These are phyloP conservation scores for Cordyceps cateniannulata DNA, from an alignment of 2,329 filamentous ascomycete species.

Conservation along the genomic window DNA sequence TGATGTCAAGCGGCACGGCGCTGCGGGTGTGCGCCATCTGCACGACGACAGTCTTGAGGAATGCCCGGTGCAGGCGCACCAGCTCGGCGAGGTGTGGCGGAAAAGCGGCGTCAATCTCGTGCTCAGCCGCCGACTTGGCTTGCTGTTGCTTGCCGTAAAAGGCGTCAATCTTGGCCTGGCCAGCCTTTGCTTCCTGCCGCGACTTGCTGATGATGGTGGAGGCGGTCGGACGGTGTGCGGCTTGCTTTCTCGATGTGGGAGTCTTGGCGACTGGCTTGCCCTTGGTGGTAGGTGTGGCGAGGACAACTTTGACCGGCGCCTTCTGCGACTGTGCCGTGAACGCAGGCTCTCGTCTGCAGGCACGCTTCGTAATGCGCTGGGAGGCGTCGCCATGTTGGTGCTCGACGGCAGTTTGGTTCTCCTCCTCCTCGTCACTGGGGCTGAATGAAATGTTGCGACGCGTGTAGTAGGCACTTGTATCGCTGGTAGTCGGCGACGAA, in stretches of 20 bases:
- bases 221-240: slow-evolving; percentile 25
- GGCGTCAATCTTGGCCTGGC: slow-evolving; percentile 34
- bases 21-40: slow-evolving; percentile 64
- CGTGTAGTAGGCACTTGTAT: neutral
- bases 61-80: slow-evolving; percentile 57
- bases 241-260: slow-evolving; percentile 22
- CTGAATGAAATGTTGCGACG: slow-evolving; percentile 6
- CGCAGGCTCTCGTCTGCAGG: slow-evolving; percentile 3
- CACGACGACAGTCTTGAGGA: slow-evolving; percentile 61
- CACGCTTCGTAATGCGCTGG: slow-evolving; percentile 5
- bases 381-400: neutral
- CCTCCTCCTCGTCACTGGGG: slow-evolving; percentile 8
- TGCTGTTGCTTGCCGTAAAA: slow-evolving; percentile 29
- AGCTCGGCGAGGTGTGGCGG: slow-evolving; percentile 52
- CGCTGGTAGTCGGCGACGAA: neutral
- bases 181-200: slow-evolving; percentile 21
- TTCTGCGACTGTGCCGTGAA: neutral
- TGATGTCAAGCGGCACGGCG: slow-evolving; percentile 56
- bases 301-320: slow-evolving; percentile 6
- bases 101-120: slow-evolving; percentile 25
- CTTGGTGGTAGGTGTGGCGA: slow-evolving; percentile 16
- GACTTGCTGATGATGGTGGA: slow-evolving; percentile 27
- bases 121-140: slow-evolving; percentile 21
- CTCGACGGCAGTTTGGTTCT: neutral
- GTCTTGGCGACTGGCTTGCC: slow-evolving; percentile 27